Evolutionary conservation across 225 moss, liverwort and hornwort genomes (phyloP).

Genomic region (Pseudoscleropodium purum): DNA sequence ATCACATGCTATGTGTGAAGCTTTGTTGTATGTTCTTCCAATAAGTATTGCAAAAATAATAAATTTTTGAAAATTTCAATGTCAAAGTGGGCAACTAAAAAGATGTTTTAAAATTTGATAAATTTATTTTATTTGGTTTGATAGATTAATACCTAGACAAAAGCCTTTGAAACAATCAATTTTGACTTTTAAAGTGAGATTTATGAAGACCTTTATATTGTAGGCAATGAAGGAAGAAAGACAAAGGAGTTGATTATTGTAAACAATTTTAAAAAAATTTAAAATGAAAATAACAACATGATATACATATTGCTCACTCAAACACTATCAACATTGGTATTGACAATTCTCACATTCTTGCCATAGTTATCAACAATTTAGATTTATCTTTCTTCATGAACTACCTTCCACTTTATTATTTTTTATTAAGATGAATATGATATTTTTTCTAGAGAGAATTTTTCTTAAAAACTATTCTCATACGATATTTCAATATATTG

Average conservation of each 20-base stretch:
- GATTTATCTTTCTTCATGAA: not conserved
- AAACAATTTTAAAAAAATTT: too few relatives aligned
- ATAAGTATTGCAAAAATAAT: not conserved
- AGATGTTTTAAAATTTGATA: not conserved
- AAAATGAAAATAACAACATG: not conserved
- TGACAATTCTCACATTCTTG: not conserved
- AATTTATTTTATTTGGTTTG: not conserved
- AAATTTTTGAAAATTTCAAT: not conserved
- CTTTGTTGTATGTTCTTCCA: not conserved
- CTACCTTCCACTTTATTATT: not conserved
- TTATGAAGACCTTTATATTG: not conserved
- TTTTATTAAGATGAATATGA: not conserved
- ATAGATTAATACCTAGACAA: not conserved
- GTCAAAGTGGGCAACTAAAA: accelerated
- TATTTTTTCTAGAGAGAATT: not conserved
- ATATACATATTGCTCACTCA: not conserved
- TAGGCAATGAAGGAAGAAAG: accelerated
- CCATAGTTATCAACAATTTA: not conserved
- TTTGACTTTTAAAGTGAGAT: not conserved
- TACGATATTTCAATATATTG: not conserved
- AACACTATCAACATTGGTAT: not conserved
- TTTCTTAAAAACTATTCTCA: not conserved
- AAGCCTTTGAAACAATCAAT: not conserved
- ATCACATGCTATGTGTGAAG: not conserved
- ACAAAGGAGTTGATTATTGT: not conserved